Evolutionary conservation across 2,329 filamentous ascomycete species (phyloP), one percentile per base, ranked within the genome.

Genomic region (Aspergillus clavatus): DNA sequence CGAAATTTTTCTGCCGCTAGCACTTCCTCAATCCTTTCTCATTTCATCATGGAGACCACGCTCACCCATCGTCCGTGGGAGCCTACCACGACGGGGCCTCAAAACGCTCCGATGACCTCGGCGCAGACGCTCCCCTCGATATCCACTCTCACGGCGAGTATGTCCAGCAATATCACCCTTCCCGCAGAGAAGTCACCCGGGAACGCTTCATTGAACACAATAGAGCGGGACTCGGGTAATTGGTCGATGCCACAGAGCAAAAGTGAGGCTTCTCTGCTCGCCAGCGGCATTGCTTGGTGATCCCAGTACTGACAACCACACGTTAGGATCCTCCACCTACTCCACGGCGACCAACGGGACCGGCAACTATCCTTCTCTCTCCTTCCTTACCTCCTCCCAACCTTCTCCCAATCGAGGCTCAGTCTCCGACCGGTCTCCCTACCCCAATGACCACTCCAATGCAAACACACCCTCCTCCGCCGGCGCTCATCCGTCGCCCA

Each of bases 191-290:
- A 72, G 50, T 69, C 66, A 0, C 69, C 68, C 7, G 66, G 64
- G 16, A 65, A 71, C 42, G 56, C 66, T 7, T 72, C 70, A 4
- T 54, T 72, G 50, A 72, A 69, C 43, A 72, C 70, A 11, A 66
- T 72, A 47, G 72, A 76, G 58, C 74, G 78, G 48, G 78, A 80
- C 59, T 81, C 78, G 18, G 77, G 78, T 48, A 79, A 75, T 59
- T 81, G 77, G 77, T 79, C 77, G 42, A 76, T 79, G 56, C 75
- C 77, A 47, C 77, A 77, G 55, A 79, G 76, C 62, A 77, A 78
- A 59, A 74, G 78, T 79, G 66, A 60, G 71, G 61, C 26, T 45
- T 43, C 60, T 42, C 31, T 43, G 43, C 41, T 33, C 47, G 35
- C 37, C 33, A 45, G 21, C 24, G 21, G n/a, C 12, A 18, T 16